Evolutionary conservation across 139 green algal species (phyloP).

Genomic region (Chlamydomonas schloesseri): DNA sequence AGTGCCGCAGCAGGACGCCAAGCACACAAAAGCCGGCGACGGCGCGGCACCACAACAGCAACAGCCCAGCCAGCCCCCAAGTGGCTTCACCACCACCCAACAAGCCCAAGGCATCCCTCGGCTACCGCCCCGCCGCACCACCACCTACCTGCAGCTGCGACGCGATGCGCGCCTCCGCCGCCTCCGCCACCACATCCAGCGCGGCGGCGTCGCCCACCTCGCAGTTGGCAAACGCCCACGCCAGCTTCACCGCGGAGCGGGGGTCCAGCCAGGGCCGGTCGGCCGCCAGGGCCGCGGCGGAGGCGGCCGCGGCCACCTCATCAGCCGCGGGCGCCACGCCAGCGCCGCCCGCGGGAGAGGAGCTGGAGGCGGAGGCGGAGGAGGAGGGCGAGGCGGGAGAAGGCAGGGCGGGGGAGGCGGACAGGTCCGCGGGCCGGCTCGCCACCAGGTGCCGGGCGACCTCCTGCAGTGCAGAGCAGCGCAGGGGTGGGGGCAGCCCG

Average conservation of each 20-base stretch:
- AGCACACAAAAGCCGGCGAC: too few species aligned
- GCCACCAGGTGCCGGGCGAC: slow-evolving; percentile 5
- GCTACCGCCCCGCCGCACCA: not conserved
- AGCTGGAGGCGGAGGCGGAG: not conserved
- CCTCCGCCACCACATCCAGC: slow-evolving; percentile 4
- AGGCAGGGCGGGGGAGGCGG: not conserved
- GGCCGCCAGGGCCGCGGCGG: not conserved
- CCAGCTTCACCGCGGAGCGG: slow-evolving; percentile 31
- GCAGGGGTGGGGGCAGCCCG: too few species aligned
- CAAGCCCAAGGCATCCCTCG: not conserved
- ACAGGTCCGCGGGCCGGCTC: not conserved
- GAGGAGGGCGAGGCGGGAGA: not conserved
- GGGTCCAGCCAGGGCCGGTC: slow-evolving; percentile 33
- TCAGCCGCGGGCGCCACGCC: not conserved
- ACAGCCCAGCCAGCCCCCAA: too few species aligned
- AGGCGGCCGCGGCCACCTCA: slow-evolving; percentile 25
- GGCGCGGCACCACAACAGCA: too few species aligned
- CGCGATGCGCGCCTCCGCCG: not conserved
- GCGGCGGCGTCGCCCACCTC: slow-evolving; percentile 1
- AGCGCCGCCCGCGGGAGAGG: not conserved
- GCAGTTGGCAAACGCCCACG: slow-evolving; percentile 8
- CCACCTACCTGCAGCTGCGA: slow-evolving; percentile 34
- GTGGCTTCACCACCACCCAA: too few species aligned
- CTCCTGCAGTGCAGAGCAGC: not conserved
- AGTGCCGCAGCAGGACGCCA: too few species aligned